These are phyloP conservation scores for Penicillium concentricum DNA, from an alignment of 2,329 filamentous ascomycete species.

Conservation along the genomic window DNA sequence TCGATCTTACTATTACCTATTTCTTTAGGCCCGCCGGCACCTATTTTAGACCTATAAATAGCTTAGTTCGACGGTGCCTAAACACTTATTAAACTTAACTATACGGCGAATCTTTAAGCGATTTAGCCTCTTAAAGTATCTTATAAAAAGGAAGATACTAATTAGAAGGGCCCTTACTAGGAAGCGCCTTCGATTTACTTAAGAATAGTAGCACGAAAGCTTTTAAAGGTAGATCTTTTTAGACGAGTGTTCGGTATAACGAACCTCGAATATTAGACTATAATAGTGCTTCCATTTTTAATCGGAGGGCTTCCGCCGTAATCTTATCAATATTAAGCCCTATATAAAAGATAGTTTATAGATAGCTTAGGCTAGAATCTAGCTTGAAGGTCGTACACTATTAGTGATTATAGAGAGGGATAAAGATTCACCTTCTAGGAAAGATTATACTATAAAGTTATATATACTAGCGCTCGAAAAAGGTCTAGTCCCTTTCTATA, in stretches of 20 bases:
- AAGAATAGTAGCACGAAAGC: neutral
- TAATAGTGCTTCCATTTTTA: neutral
- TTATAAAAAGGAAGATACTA: neutral
- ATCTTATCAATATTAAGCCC: neutral
- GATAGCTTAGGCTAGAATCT: neutral
- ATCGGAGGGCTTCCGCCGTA: neutral
- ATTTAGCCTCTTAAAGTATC: neutral
- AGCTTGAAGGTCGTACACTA: neutral
- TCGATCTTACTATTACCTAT: too few relatives aligned
- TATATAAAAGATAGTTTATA: neutral
- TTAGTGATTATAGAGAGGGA: neutral
- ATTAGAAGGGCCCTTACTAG: neutral
- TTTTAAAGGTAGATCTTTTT: neutral
- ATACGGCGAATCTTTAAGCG: neutral
- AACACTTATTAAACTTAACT: neutral
- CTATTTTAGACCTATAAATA: neutral
- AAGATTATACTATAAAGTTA: neutral
- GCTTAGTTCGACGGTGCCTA: neutral
- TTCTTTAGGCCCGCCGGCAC: neutral
- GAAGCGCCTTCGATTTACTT: neutral
- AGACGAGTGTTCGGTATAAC: neutral
- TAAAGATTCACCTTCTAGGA: neutral
- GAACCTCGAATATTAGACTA: neutral
- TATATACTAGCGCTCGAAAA: neutral
- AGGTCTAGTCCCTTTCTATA: neutral